phyloP scores from a whole-genome alignment of 2,329 filamentous ascomycete species.

The Sporothrix brunneoviolacea region DNA sequence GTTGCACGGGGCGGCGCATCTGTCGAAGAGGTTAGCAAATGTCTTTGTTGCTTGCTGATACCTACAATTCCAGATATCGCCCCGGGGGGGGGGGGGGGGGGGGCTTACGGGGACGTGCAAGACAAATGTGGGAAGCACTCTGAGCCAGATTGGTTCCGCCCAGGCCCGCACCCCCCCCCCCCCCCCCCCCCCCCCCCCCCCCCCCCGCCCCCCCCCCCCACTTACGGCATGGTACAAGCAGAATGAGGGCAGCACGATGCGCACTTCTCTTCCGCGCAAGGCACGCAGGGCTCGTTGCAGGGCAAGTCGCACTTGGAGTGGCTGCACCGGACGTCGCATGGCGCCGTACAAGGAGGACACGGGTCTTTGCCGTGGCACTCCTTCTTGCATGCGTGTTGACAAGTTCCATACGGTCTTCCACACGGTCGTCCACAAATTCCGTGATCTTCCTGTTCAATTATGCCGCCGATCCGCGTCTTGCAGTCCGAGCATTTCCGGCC shows the following conservation, averaged over 20 bases:
- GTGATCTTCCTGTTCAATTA: constrained; percentile 33
- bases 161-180: too few species aligned
- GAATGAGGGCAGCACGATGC: constrained; percentile 49
- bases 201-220: too few species aligned
- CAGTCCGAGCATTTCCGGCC: constrained; percentile 43
- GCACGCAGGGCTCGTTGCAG: constrained; percentile 55
- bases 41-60: too few species aligned
- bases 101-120: too few species aligned
- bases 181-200: too few species aligned
- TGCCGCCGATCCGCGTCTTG: constrained; percentile 28
- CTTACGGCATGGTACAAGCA: constrained; percentile 19
- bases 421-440: constrained; percentile 43
- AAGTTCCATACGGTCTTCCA: constrained; percentile 44
- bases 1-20: constrained; percentile 60
- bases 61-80: too few species aligned
- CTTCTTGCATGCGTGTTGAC: constrained; percentile 46
- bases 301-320: constrained; percentile 38
- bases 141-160: too few species aligned
- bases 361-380: constrained; percentile 44
- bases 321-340: constrained; percentile 49
- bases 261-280: constrained; percentile 51
- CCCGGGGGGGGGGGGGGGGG: too few species aligned
- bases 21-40: background rate
- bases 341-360: constrained; percentile 41
- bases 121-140: too few species aligned